Evolutionary conservation across 192 early-diverging fungal genomes (phyloP).

Genomic region (Backusella mclennaniae): DNA sequence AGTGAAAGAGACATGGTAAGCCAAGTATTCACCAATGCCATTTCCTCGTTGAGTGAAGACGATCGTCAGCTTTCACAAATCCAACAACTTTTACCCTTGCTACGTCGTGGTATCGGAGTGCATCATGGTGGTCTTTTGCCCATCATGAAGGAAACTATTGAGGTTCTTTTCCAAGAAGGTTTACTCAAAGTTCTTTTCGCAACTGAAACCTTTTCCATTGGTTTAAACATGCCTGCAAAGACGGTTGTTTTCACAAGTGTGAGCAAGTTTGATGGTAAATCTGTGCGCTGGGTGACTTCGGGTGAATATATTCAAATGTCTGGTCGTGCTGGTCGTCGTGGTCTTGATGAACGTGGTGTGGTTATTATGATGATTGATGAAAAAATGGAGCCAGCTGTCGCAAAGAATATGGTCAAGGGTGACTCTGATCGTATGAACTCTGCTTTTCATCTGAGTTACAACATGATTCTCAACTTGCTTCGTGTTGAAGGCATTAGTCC

Average conservation of each 20-base stretch:
- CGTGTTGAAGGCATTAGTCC: conserved; percentile 92
- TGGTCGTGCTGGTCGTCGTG: conserved; percentile 95
- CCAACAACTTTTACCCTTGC: conserved; percentile 85
- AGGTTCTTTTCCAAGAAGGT: conserved; percentile 89
- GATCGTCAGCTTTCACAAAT: conserved; percentile 92
- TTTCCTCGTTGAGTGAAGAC: conserved; percentile 81
- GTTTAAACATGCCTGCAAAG: conserved; percentile 98
- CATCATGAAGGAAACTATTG: conserved; percentile 98
- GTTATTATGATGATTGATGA: conserved; percentile 97
- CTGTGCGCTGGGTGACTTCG: conserved; percentile 76
- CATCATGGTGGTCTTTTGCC: conserved; percentile 97
- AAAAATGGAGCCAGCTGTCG: conserved; percentile 89
- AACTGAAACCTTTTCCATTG: conserved; percentile 98
- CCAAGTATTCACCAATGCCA: conserved; percentile 85
- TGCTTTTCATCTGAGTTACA: conserved; percentile 94
- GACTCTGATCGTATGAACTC: conserved; percentile 84
- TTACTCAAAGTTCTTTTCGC: conserved; percentile 94
- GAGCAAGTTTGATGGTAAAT: conserved; percentile 91
- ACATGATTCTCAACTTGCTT: conserved; percentile 95
- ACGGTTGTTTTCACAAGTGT: conserved; percentile 96
- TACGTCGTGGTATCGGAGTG: conserved; percentile 92
- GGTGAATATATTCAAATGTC: conserved; percentile 99
- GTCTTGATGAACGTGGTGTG: conserved; percentile 94
- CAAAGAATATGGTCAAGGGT: conserved; percentile 93
- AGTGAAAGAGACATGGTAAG: conserved; percentile 81